phyloP scores from a whole-genome alignment of 306 rosid genomes.

The Quillaja saponaria region DNA sequence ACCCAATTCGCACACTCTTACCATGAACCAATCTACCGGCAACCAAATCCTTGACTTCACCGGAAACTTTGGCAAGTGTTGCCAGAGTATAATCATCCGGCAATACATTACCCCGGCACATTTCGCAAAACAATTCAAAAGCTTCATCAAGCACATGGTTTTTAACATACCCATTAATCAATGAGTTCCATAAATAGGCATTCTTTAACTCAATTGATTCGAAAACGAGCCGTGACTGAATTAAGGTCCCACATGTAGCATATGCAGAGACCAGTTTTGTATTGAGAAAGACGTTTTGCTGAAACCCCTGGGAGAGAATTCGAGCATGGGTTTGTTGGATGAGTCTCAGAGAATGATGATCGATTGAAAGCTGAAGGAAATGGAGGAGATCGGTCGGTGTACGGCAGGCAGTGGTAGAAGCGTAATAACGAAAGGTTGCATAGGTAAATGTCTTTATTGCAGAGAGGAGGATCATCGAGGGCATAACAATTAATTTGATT shows the following conservation, averaged over 20 bases:
- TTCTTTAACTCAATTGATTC: constrained; percentile 38
- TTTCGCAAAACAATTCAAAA: constrained; percentile 47
- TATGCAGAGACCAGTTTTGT: constrained; percentile 77
- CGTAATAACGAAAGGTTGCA: constrained; percentile 41
- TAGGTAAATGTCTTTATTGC: constrained; percentile 32
- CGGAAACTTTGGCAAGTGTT: constrained; percentile 58
- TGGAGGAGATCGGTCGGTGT: constrained; percentile 34
- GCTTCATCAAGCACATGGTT: constrained; percentile 37
- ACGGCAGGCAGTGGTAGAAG: constrained; percentile 37
- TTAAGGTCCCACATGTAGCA: constrained; percentile 37
- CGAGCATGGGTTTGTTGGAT: constrained; percentile 62
- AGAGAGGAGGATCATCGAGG: neutral
- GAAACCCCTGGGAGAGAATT: constrained; percentile 54
- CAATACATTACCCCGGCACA: constrained; percentile 38
- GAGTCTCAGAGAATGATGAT: constrained; percentile 44
- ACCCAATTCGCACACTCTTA: constrained; percentile 55
- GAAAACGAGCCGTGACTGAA: constrained; percentile 49
- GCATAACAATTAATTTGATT: constrained; percentile 26
- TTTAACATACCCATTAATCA: constrained; percentile 59
- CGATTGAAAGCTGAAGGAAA: constrained; percentile 49
- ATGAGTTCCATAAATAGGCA: constrained; percentile 64
- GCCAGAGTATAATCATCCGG: constrained; percentile 79
- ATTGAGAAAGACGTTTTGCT: constrained; percentile 56
- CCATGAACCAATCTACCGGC: constrained; percentile 64
- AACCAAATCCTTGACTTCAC: constrained; percentile 49